phyloP scores from a whole-genome alignment of 1,284 basidiomycete genomes.

The Acaromyces ingoldii region DNA sequence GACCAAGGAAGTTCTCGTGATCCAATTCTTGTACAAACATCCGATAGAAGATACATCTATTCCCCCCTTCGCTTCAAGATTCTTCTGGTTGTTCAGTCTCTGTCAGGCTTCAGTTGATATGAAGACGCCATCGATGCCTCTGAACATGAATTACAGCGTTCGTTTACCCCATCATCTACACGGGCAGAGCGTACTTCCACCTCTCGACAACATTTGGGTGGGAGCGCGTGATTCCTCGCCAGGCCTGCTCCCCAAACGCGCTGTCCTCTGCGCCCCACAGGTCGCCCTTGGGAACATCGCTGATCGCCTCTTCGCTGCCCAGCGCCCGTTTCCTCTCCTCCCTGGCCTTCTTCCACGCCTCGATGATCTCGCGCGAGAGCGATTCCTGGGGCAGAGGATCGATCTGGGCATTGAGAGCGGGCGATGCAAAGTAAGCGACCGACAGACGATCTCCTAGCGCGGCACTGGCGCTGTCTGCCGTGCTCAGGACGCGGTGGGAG shows the following conservation, averaged over 20 bases:
- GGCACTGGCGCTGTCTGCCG: not conserved
- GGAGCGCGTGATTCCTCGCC: slow-evolving; percentile 30
- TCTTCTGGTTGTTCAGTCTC: no score
- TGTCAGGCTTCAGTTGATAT: no score
- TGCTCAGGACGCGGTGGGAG: slow-evolving; percentile 32
- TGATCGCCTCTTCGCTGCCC: slow-evolving; percentile 5
- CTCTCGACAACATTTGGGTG: slow-evolving; percentile 16
- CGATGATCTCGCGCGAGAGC: slow-evolving; percentile 18
- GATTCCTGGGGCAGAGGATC: slow-evolving; percentile 10
- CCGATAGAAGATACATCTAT: no score
- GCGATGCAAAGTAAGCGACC: slow-evolving; percentile 37
- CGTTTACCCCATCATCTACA: no score
- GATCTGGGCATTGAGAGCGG: slow-evolving; percentile 24
- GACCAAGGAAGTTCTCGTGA: no score
- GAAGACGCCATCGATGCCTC: no score
- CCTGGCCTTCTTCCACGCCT: slow-evolving; percentile 17
- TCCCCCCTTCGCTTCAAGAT: no score
- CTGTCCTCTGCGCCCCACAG: slow-evolving; percentile 20
- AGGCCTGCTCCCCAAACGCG: slow-evolving; percentile 35
- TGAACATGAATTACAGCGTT: no score
- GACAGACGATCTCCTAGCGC: slow-evolving; percentile 6
- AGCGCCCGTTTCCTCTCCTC: slow-evolving; percentile 6
- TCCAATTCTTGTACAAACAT: no score
- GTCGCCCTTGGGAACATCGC: slow-evolving; percentile 31
- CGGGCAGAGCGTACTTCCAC: not conserved